Conservation (phyloP, 495 filamentous ascomycete species). For the Pyronema omphalodes region DNA sequence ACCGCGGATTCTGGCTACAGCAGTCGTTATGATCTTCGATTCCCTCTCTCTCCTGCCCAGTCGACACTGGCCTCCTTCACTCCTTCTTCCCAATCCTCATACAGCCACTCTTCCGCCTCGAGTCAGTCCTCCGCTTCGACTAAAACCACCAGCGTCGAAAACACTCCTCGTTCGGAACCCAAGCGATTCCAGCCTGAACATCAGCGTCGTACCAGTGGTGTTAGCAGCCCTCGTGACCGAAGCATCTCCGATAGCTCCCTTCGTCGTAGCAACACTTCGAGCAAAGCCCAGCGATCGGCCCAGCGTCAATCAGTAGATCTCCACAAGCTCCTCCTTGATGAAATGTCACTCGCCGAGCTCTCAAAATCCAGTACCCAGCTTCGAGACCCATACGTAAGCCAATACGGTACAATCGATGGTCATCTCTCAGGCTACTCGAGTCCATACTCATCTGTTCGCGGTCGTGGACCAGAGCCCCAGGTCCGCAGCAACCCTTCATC, state of each 20-base stretch:
- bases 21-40: background rate
- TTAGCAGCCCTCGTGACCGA: background rate
- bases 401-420: too few species aligned
- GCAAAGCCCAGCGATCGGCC: slow-evolving; percentile 9
- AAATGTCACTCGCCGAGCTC: too few species aligned
- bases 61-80: slow-evolving; percentile 4
- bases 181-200: slow-evolving; percentile 8
- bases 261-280: slow-evolving; percentile 15
- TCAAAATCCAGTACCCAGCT: too few species aligned
- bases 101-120: slow-evolving; percentile 21
- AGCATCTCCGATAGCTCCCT: background rate
- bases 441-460: background rate
- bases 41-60: background rate
- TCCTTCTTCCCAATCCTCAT: slow-evolving; percentile 14
- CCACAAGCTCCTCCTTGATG: too few species aligned
- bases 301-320: too few species aligned
- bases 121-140: slow-evolving; percentile 20
- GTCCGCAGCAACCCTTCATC: background rate
- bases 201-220: background rate
- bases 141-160: slow-evolving; percentile 17
- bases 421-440: too few species aligned
- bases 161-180: slow-evolving; percentile 19
- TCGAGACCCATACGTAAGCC: too few species aligned
- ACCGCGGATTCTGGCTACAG: background rate
- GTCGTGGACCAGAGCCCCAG: background rate